Evolutionary conservation across 179 eudicot species (phyloP), one percentile per base, ranked within the genome.

Genomic region (Drosera spatulata): DNA sequence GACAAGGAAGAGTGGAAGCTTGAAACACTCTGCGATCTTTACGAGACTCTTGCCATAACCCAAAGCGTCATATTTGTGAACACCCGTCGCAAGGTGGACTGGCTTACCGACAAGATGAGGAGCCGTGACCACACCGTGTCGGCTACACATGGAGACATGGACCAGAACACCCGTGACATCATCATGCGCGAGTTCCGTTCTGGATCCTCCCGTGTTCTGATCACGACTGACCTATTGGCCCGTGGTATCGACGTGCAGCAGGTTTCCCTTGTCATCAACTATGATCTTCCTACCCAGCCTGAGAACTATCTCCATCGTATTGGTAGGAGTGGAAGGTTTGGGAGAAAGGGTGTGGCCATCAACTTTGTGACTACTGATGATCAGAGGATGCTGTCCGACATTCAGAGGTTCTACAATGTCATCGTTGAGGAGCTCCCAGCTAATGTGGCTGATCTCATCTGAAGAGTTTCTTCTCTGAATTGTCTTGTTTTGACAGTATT

Each of bases 171-270:
- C 33, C 61, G 78, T 51, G 81, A 77, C 54, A 73, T 77, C 56
- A 77, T 70, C 41, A 70, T 77, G 78, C 70, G 78, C 9, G 81
- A 77, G 44, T 77, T 77, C 56, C 72, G 75, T 7, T 73, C 81
- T 13, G 81, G 81, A 7, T 73, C 75, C 3, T 77, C 81, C 5
- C 73, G 81, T 44, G 78, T 77, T 6, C 81, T 77, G 4, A 77
- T 77, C 4, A 77, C 81, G 37, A 77, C 81, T 4, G 81, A 73
- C 42, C 81, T 73, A 54, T 56, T 77, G 42, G 81, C 81, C 13
- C 81, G 75, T 67, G 81, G 75, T 69, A 77, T 77, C 2, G 78
- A 77, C 55, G 81, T 77, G 56, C 81, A 77, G 51, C 81, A 73
- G 63, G 81, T 77, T 10, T 73, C 81, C 9, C 39, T 77, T 61